Evolutionary conservation across 1,139 yeast species (phyloP), one percentile per base, ranked within the genome.

Genomic region (Suhomyces chickasaworum): DNA sequence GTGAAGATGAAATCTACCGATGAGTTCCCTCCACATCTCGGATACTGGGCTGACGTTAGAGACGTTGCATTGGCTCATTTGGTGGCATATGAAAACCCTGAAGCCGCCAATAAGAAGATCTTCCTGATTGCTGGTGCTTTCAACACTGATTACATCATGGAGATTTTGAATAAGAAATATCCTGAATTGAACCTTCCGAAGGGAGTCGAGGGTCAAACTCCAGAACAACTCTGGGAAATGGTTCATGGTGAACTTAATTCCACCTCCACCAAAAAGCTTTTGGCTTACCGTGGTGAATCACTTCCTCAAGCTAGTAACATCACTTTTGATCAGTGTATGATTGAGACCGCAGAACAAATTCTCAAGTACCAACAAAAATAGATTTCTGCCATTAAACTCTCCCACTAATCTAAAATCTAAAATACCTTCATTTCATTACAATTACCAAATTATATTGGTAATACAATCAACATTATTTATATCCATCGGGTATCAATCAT

Each of bases 301-400:
- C 22, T 20, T 7, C 22, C 22, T 5, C 7, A 17, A n/a, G n/a
- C 66, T 46, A 59, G 71, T 17, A 75, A 71, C 42, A 65, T 65
- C 30, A 47, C 66, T 7, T 60, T 76, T 36, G 68, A 71, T 41
- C 49, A 65, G 46, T 58, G 73, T 15, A 64, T 78, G 32, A 53
- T 57, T 38, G 83, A 77, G 47, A 60, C 77, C 2, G 32, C 27
- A 6, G 4, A 10, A 7, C 38, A 35, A 18, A 22, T 22, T 15
- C 10, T 31, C n/a, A 17, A 31, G n/a, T 16, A 16, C 34, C 34
- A 31, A 5, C 21, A 30, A 30, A 13, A 13, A 4, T 1, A 30
- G n/a, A n/a, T n/a, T n/a, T n/a, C n/a, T n/a, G n/a, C n/a, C n/a
- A n/a, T n/a, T n/a, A n/a, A n/a, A n/a, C n/a, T n/a, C n/a, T n/a